Evolutionary conservation across 1,284 basidiomycete genomes (phyloP), one percentile per base, ranked within the genome.

Genomic region (Moesziomyces globuligerus): DNA sequence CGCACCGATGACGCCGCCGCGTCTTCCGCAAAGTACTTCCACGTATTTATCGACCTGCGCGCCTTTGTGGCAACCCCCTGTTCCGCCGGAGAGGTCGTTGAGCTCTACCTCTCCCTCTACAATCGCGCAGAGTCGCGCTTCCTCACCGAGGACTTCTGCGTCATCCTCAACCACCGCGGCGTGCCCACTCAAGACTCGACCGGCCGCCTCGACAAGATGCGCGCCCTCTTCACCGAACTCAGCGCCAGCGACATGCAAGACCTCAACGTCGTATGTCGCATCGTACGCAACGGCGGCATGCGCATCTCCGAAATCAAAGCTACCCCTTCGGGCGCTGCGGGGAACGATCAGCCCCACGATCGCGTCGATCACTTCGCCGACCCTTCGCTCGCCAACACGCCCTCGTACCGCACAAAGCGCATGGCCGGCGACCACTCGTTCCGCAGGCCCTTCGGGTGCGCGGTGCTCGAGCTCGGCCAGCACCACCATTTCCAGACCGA

Each of bases 21-120:
- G 3, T 42, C 50, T 11, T 24, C 49, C 7, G 67, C 69, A 58
- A 70, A 77, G 56, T 80, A 80, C 54, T 80, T 73, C 80, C 93
- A 98, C 79, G 87, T 94, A 59, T 91, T 90, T 75, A 86, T 98
- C 60, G 93, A 98, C 74, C 84, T 97, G 13, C 90, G 91, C 34
- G 93, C 93, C 0, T 94, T 98, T 76, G 90, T 94, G 24, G 94
- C 93, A 7, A 90, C 90, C 7, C 90, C 90, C 1, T 97, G 94
- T 83, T 86, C 89, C 0, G 90, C 93, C 0, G 94, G 93, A 15
- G 94, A 98, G 83, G 91, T 91, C 0, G 91, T 89, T 5, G 94
- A 98, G 81, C 88, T 98, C 5, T 94, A 90, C 83, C 96, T 98
- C 84, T 93, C 93, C 3, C 86, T 98, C 6, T 98, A 92, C 86